A percentile compares a stretch with the other conserved stretches of the same genome.
phyloP scores from a whole-genome alignment of 1,139 yeast species.

The Komagataea norvegica region DNA sequence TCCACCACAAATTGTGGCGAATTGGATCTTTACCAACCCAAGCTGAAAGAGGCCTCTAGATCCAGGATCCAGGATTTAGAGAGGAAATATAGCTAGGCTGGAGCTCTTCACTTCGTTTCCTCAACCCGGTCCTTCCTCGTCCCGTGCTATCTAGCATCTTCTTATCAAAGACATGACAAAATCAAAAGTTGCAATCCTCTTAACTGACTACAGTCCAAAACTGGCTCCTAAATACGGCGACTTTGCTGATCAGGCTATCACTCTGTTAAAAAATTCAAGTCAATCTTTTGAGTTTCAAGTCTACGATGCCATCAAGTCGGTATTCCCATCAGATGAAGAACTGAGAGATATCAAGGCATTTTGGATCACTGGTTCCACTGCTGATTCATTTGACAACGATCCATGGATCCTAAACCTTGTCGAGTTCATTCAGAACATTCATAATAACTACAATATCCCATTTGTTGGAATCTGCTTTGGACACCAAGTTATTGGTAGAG shows the following conservation, averaged over 20 bases:
- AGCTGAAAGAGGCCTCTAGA: no score
- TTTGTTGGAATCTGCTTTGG: conserved; percentile 78
- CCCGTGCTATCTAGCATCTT: background rate
- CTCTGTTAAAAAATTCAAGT: conserved; percentile 28
- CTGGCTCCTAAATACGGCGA: conserved; percentile 39
- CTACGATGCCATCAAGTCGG: conserved; percentile 42
- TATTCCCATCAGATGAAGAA: conserved; percentile 35
- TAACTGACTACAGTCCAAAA: conserved; percentile 41
- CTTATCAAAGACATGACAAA: conserved; percentile 10
- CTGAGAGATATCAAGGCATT: conserved; percentile 39
- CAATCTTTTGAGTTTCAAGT: conserved; percentile 27
- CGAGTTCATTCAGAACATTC: conserved; percentile 37
- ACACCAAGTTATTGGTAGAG: conserved; percentile 70
- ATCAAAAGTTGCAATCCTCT: conserved; percentile 38
- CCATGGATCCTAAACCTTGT: conserved; percentile 51
- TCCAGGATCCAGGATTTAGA: no score
- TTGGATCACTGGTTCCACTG: conserved; percentile 61
- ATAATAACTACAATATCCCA: conserved; percentile 30
- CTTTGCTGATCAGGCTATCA: conserved; percentile 46
- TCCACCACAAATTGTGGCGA: no score
- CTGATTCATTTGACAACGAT: conserved; percentile 51
- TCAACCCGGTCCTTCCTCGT: background rate
- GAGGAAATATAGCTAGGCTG: no score
- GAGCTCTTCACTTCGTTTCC: no score
- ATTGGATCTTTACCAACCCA: no score